Evolutionary conservation across 352 stramenopile genomes (phyloP).

Genomic region (Elongisporangium prolatum): DNA sequence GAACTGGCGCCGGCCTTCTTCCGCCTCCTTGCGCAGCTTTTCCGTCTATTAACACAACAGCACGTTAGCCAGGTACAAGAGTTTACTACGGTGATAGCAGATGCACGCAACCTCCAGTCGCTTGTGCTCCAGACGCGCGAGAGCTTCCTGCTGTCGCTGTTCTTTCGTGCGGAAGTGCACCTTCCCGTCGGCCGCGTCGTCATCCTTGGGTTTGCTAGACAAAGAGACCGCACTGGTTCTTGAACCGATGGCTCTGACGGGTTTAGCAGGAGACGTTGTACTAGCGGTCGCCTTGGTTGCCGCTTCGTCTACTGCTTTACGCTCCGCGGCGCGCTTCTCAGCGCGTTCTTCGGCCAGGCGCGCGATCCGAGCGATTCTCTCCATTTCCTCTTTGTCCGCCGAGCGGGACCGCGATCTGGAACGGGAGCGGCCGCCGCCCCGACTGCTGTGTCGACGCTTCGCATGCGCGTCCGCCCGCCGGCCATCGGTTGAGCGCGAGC

Average conservation of each 20-base stretch:
- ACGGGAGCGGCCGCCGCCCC: neutral
- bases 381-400: slow-evolving; percentile 35
- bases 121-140: slow-evolving; percentile 70
- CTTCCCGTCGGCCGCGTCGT: slow-evolving; percentile 17
- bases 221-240: slow-evolving; percentile 3
- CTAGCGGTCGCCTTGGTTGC: neutral
- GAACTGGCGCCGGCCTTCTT: slow-evolving; percentile 59
- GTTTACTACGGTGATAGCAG: neutral
- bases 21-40: slow-evolving; percentile 42
- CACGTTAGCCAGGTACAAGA: neutral
- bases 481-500: slow-evolving; percentile 23
- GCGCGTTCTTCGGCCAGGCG: slow-evolving; percentile 64
- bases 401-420: slow-evolving; percentile 28
- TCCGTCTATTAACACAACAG: slow-evolving; percentile 28
- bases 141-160: slow-evolving; percentile 70
- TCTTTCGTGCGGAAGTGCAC: slow-evolving; percentile 76
- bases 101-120: slow-evolving; percentile 31
- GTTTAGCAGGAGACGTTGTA: neutral
- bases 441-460: slow-evolving; percentile 5
- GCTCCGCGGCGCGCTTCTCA: slow-evolving; percentile 31
- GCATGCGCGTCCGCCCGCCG: slow-evolving; percentile 1
- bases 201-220: slow-evolving; percentile 27
- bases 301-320: slow-evolving; percentile 1
- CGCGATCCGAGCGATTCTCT: slow-evolving; percentile 70
- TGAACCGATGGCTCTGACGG: neutral